phyloP scores from a whole-genome alignment of 2,329 filamentous ascomycete species.

The Aspergillus sp. region DNA sequence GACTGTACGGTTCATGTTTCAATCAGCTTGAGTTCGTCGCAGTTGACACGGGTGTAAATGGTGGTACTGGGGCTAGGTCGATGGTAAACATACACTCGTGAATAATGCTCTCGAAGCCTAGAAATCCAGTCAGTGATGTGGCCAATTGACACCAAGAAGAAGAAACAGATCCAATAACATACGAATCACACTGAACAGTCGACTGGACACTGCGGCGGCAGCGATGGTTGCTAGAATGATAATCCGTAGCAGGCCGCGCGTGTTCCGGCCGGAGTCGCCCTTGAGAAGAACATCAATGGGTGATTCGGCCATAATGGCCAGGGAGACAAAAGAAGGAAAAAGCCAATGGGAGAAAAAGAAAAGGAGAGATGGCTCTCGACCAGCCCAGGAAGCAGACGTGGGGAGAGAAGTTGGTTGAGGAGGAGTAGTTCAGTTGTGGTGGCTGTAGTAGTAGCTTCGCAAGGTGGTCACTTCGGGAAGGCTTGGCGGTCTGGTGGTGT shows the following conservation, averaged over 20 bases:
- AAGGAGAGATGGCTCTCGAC: slow-evolving; percentile 23
- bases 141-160: slow-evolving; percentile 2
- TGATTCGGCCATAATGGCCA: slow-evolving; percentile 46
- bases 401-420: slow-evolving; percentile 22
- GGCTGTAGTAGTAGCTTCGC: slow-evolving; percentile 26
- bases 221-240: slow-evolving; percentile 91
- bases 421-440: slow-evolving; percentile 3
- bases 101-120: slow-evolving; percentile 97
- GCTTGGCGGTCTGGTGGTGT: slow-evolving; percentile 33
- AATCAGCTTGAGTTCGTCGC: slow-evolving; percentile 17
- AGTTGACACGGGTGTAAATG: not conserved
- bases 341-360: slow-evolving; percentile 26
- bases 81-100: slow-evolving; percentile 80
- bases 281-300: slow-evolving; percentile 63
- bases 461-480: slow-evolving; percentile 42
- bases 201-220: slow-evolving; percentile 83
- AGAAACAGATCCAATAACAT: slow-evolving; percentile 41
- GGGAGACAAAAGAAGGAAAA: slow-evolving; percentile 25
- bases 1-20: slow-evolving; percentile 55
- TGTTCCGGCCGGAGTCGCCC: slow-evolving; percentile 75
- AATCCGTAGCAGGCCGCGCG: slow-evolving; percentile 79
- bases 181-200: slow-evolving; percentile 98
- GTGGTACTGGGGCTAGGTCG: slow-evolving; percentile 1
- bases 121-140: slow-evolving; percentile 4
- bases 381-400: slow-evolving; percentile 12